These are phyloP conservation scores for Fusarium heterosporum DNA, from an alignment of 2,329 filamentous ascomycete species.

Conservation along the genomic window DNA sequence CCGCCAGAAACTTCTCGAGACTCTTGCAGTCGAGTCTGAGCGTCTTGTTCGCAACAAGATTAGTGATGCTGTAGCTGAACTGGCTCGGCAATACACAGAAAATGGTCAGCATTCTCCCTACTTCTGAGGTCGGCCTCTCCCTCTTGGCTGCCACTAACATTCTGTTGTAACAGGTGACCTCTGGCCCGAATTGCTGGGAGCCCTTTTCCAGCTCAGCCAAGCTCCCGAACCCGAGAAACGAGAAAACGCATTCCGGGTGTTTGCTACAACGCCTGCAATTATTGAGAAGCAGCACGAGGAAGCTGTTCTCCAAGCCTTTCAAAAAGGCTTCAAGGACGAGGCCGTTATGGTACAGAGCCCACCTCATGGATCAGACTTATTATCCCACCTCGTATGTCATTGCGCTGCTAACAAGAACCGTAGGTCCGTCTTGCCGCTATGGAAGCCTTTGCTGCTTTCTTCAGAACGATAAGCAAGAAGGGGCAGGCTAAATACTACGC, in stretches of 20 bases:
- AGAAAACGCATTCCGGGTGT: conserved; percentile 94
- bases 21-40: conserved; percentile 77
- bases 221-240: conserved; percentile 84
- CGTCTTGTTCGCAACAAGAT: conserved; percentile 90
- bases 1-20: conserved; percentile 84
- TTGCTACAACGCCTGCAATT: conserved; percentile 92
- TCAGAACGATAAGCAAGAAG: conserved; percentile 90
- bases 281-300: conserved; percentile 97
- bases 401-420: conserved; percentile 31
- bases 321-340: conserved; percentile 90
- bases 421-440: conserved; percentile 92
- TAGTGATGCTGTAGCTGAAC: conserved; percentile 95
- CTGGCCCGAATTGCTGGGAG: conserved; percentile 90
- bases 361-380: conserved; percentile 11
- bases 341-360: conserved; percentile 74
- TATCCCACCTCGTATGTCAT: conserved; percentile 10
- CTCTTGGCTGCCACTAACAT: conserved; percentile 32
- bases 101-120: conserved; percentile 71
- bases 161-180: conserved; percentile 69
- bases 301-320: conserved; percentile 88
- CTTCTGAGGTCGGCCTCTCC: not conserved
- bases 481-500: conserved; percentile 87
- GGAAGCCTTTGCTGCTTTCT: conserved; percentile 97
- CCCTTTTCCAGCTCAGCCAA: conserved; percentile 91
- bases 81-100: conserved; percentile 94